Conservation (phyloP, 441 rosid species). For the Aquilaria agallochum region DNA sequence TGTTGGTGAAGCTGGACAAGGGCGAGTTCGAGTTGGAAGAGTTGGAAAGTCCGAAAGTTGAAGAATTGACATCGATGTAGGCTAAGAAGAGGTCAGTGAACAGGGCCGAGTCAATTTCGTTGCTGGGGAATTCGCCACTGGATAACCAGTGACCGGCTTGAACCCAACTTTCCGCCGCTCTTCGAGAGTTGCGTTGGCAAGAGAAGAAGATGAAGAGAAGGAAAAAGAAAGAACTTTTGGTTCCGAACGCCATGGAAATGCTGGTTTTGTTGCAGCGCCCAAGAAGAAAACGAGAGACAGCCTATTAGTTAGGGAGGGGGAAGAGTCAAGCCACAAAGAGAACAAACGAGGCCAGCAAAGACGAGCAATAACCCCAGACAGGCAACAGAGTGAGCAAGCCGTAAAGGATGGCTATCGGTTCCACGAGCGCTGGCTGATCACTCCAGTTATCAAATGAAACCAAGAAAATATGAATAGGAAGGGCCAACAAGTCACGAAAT, state of each 20-base stretch:
- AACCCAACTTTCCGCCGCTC: conserved; percentile 21
- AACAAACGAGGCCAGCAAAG: too few relatives aligned
- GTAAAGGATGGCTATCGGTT: too few relatives aligned
- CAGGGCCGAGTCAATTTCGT: conserved; percentile 28
- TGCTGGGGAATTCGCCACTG: conserved; percentile 6
- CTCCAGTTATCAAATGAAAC: too few relatives aligned
- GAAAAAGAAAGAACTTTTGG: background rate
- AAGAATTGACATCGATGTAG: conserved; percentile 23
- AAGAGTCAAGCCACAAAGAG: too few relatives aligned
- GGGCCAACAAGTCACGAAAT: too few relatives aligned
- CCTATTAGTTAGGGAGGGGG: too few relatives aligned
- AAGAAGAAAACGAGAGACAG: too few relatives aligned
- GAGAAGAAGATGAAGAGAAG: conserved; percentile 10
- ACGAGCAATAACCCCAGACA: too few relatives aligned
- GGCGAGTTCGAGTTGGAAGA: background rate
- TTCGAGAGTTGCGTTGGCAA: background rate
- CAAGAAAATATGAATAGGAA: too few relatives aligned
- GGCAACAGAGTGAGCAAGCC: too few relatives aligned
- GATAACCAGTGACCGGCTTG: conserved; percentile 36
- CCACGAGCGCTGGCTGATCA: too few relatives aligned
- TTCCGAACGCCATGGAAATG: conserved; percentile 10
- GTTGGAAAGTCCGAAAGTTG: conserved; percentile 24
- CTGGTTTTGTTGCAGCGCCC: too few relatives aligned
- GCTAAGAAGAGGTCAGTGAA: conserved; percentile 41
- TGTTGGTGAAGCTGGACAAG: conserved; percentile 23